Conservation (phyloP, 148 eudicot genomes). For the Pharnaceum exiguum region DNA sequence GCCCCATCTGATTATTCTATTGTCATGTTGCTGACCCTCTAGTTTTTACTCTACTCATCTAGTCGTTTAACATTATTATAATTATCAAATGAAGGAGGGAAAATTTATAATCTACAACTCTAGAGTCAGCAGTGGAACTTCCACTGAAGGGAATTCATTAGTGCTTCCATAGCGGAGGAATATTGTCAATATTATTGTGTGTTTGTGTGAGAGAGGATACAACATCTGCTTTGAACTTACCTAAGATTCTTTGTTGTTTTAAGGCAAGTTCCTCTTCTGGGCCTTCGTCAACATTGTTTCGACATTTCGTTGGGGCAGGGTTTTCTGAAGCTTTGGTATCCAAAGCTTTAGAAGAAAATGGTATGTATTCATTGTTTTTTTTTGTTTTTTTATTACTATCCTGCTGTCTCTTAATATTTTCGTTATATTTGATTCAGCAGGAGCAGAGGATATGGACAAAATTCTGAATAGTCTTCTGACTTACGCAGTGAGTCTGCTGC, state of each 20-base stretch:
- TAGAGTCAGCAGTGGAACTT: no score
- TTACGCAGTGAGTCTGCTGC: slow-evolving; percentile 41
- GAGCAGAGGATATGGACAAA: slow-evolving; percentile 38
- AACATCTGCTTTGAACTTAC: neutral
- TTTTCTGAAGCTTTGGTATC: slow-evolving; percentile 49
- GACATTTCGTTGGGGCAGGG: slow-evolving; percentile 52
- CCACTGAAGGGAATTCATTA: no score
- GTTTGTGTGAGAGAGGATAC: no score
- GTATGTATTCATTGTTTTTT: slow-evolving; percentile 21
- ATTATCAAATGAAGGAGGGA: no score
- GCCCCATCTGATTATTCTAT: no score
- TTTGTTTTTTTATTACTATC: neutral
- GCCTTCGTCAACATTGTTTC: slow-evolving; percentile 39
- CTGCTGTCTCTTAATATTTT: slow-evolving; percentile 7
- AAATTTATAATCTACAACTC: no score
- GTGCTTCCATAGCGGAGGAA: no score
- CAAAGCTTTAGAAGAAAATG: slow-evolving; percentile 61
- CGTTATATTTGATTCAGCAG: slow-evolving; percentile 25
- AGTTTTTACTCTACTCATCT: no score
- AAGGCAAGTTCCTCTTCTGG: slow-evolving; percentile 68
- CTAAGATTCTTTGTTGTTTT: slow-evolving; percentile 1
- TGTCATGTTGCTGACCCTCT: no score
- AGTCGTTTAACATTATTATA: no score
- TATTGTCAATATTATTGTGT: no score
- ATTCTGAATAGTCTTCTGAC: slow-evolving; percentile 57